Evolutionary conservation across 164 flowering plant genomes (phyloP).

Genomic region (Liriodendron chinense): DNA sequence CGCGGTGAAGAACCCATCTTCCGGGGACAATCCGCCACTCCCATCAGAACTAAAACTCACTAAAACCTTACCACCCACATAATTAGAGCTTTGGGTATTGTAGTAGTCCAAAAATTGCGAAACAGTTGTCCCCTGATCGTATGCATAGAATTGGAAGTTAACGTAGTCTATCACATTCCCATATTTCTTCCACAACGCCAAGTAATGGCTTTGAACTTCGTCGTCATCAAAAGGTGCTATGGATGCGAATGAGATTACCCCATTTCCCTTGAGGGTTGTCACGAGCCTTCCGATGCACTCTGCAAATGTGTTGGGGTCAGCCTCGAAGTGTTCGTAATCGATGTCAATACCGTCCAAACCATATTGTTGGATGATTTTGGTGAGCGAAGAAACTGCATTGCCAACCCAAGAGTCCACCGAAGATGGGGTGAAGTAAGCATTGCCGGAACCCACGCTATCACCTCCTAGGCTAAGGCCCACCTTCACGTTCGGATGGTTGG

Average conservation of each 20-base stretch:
- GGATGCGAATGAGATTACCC: slow-evolving; percentile 46
- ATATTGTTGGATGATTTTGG: slow-evolving; percentile 38
- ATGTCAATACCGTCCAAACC: slow-evolving; percentile 53
- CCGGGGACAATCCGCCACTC: slow-evolving; percentile 45
- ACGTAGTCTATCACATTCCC: slow-evolving; percentile 49
- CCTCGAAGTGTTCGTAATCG: slow-evolving; percentile 49
- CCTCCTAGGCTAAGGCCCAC: slow-evolving; percentile 64
- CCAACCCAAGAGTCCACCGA: slow-evolving; percentile 53
- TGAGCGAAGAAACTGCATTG: slow-evolving; percentile 61
- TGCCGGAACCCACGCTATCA: slow-evolving; percentile 24
- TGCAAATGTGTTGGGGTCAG: slow-evolving; percentile 38
- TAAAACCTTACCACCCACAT: slow-evolving; percentile 42
- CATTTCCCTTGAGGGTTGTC: slow-evolving; percentile 28
- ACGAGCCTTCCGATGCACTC: slow-evolving; percentile 49
- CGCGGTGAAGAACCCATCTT: slow-evolving; percentile 48
- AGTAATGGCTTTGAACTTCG: slow-evolving; percentile 44
- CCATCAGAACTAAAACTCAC: slow-evolving; percentile 41
- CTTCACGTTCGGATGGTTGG: slow-evolving; percentile 37
- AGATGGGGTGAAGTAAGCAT: slow-evolving; percentile 41
- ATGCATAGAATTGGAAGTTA: slow-evolving; percentile 62
- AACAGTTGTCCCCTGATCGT: slow-evolving; percentile 41
- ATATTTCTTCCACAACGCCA: slow-evolving; percentile 42
- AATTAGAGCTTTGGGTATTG: slow-evolving; percentile 34
- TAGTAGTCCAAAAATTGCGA: slow-evolving; percentile 42
- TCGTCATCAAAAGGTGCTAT: slow-evolving; percentile 52